Conservation (phyloP, 75 land plant species). For the Pinus taeda region DNA sequence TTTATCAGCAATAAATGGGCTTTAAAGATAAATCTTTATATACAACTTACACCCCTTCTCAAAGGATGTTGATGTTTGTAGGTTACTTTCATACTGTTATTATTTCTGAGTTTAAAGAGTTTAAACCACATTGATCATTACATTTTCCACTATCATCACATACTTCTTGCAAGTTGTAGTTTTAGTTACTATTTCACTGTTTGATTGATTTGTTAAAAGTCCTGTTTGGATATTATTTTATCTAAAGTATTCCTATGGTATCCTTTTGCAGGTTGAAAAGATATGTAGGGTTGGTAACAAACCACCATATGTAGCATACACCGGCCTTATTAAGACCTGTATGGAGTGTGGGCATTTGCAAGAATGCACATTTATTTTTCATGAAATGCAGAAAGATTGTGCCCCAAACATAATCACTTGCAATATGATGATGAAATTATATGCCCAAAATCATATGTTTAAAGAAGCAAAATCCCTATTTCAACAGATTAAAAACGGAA, state of each 20-base stretch:
- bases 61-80: too few relatives aligned
- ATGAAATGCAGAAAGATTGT: constrained; percentile 73
- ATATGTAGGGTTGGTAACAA: constrained; percentile 71
- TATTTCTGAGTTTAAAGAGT: too few relatives aligned
- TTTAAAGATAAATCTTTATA: too few relatives aligned
- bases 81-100: too few relatives aligned
- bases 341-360: constrained; percentile 49
- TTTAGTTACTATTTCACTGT: too few relatives aligned
- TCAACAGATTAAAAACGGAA: constrained; percentile 45
- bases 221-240: not conserved
- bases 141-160: too few relatives aligned
- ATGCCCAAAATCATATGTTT: constrained; percentile 54
- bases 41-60: too few relatives aligned
- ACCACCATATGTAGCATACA: constrained; percentile 77
- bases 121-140: too few relatives aligned
- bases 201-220: too few relatives aligned
- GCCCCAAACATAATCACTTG: constrained; percentile 61
- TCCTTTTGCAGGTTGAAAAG: constrained; percentile 62
- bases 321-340: constrained; percentile 79
- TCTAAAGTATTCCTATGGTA: not conserved
- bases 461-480: constrained; percentile 70
- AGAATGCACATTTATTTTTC: constrained; percentile 48
- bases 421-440: constrained; percentile 70
- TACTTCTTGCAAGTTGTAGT: too few relatives aligned
- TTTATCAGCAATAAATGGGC: too few relatives aligned